Percentiles rank a stretch among this genome's conserved stretches.
These are phyloP conservation scores for Beta macrorhiza DNA, from an alignment of 179 eudicot genomes.

Conservation along the genomic window DNA sequence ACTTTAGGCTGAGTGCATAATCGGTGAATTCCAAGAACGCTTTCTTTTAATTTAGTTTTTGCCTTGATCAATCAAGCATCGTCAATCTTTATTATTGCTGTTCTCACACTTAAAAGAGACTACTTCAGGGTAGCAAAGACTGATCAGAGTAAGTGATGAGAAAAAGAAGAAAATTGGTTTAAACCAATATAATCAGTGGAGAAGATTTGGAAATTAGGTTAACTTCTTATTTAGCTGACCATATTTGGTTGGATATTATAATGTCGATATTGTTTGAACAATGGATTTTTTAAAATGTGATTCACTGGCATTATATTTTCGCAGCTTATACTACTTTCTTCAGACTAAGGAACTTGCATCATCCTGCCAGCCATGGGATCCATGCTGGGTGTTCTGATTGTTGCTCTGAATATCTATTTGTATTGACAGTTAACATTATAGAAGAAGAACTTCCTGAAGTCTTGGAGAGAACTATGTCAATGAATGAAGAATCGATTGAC, in stretches of 20 bases:
- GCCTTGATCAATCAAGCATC: neutral
- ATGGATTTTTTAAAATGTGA: neutral
- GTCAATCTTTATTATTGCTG: neutral
- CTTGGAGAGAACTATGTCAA: conserved; percentile 43
- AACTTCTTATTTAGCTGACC: neutral
- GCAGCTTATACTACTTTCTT: neutral
- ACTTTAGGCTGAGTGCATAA: neutral
- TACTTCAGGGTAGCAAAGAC: neutral
- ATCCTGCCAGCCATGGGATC: neutral
- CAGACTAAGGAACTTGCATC: neutral
- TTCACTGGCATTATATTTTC: neutral
- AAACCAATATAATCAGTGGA: neutral
- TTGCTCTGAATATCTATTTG: conserved; percentile 9
- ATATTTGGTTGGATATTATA: neutral
- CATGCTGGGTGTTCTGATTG: neutral
- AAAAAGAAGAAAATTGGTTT: neutral
- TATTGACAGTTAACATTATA: conserved; percentile 43
- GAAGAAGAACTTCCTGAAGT: conserved; percentile 41
- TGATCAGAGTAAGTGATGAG: neutral
- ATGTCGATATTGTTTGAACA: neutral
- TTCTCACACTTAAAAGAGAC: neutral
- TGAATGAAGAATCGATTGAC: conserved; percentile 58
- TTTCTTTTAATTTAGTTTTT: neutral
- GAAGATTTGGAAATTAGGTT: neutral
- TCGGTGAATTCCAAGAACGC: neutral